Base-by-base conservation (phyloP, 257 asterid genomes). In the Solanum pinnatisectum region DNA sequence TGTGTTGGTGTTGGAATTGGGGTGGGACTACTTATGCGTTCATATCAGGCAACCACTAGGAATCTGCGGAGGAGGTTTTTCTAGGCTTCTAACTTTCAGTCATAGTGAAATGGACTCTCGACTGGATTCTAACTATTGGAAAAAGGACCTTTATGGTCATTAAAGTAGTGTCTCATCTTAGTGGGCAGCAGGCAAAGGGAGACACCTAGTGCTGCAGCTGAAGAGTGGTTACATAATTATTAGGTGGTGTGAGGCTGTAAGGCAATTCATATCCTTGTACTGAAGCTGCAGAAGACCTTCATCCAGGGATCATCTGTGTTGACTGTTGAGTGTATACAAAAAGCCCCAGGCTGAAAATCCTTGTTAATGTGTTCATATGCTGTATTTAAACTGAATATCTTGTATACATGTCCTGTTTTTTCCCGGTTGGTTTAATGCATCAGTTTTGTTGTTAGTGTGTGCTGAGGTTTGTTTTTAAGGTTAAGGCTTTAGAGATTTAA, bases 1-100 rank as follows among this genome's bases (percentile, higher is more conserved):
- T 91, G 93, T 77, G 89, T 91, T n/a, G 93, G 91, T 39, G 93
- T 87, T 9, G 92, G 91, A 22, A 90, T 90, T 33, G 92, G 92
- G 65, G 92, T 91, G 33, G 93, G 92, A 77, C 87, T 91, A 37
- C 91, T 91, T 33, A 89, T 91, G 92, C 89, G 92, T 10, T 91
- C 92, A 4, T 90, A 90, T 89, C 93, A 91, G 87, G 92, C 93
- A 56, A 89, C 92, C 49, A 89, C 91, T 27, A 90, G 89, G 32
- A 86, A 77, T 67, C 81, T 91, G 78, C 81, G 91, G 86, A 83
- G 90, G 87, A 89, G 89, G 88, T 91, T 91, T 74, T 90, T 91
- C 88, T 91, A 90, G 90, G 60, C 59, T 25, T 89, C 18, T 16
- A 37, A 42, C 27, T 84, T 84, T 37, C 37, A 63, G 36, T 84